Evolutionary conservation across 371 early-diverging fungal species (phyloP).

Genomic region (Actinomucor elegans): DNA sequence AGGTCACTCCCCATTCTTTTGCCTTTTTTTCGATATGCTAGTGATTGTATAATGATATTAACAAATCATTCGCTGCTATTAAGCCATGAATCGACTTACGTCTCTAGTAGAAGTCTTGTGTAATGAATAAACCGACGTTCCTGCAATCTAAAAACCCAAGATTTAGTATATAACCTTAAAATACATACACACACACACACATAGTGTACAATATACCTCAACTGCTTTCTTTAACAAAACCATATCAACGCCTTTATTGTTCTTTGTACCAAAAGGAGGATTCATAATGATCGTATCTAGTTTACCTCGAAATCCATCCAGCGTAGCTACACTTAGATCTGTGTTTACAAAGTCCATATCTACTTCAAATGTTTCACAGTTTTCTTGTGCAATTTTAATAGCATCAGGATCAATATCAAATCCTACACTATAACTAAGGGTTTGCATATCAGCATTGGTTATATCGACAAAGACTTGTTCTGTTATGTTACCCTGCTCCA

Average conservation of each 20-base stretch:
- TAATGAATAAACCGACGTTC: constrained; percentile 72
- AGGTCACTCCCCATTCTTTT: constrained; percentile 71
- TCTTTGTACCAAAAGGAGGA: constrained; percentile 86
- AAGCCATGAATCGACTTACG: constrained; percentile 14
- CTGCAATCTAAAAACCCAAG: constrained; percentile 35
- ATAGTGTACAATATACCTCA: constrained; percentile 50
- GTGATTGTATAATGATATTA: background rate
- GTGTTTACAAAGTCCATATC: constrained; percentile 61
- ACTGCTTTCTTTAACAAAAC: constrained; percentile 73
- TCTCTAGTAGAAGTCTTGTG: constrained; percentile 85
- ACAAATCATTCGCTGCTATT: background rate
- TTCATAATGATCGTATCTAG: constrained; percentile 85
- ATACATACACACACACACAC: background rate
- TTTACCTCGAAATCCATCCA: constrained; percentile 48
- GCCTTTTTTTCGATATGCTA: constrained; percentile 75
- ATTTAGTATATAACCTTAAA: background rate
- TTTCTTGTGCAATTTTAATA: constrained; percentile 69
- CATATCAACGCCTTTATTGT: constrained; percentile 76
- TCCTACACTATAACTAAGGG: constrained; percentile 61
- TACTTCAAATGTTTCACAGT: constrained; percentile 69
- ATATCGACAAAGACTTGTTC: too few species aligned
- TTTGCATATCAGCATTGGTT: too few species aligned
- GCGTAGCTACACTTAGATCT: constrained; percentile 36
- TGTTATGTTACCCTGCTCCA: constrained; percentile 59
- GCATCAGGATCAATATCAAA: constrained; percentile 85